Evolutionary conservation across 345 rosid genomes (phyloP), one percentile per base, ranked within the genome.

Genomic region (Orychophragmus violaceus): DNA sequence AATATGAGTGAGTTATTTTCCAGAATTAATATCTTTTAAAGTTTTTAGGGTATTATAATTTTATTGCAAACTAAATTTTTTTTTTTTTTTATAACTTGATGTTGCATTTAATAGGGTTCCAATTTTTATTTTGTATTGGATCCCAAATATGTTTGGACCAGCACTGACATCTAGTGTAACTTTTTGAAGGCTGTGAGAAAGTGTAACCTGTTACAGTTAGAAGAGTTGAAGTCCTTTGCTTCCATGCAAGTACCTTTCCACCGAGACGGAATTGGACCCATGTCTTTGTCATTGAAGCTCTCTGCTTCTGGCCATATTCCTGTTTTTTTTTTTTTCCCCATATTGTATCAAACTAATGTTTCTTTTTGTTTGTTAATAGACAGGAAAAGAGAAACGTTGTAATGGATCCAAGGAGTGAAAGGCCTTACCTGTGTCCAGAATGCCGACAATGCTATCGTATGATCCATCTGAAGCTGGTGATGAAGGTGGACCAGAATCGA

Each of bases 221-320:
- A 81, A 52, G 86, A 63, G 63, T 42, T 77, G 72, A 79, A 80
- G 74, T 71, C 77, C 4, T 62, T 21, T 22, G 82, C 88, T 27
- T 51, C 30, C 67, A 76, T 76, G 66, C 95, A 92, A 32, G 79
- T 81, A 37, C 96, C 96, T 12, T 84, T 89, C 98, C 95, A 91
- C 62, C 81, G 24, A 44, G 80, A 14, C 0, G 95, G 96, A 33
- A 84, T 50, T 23, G 80, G 76, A 28, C 82, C 87, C 82, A 89
- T 72, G 48, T 71, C 84, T 30, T 85, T 75, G 80, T 84, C 96
- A 39, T 25, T 69, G 45, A 92, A 92, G 72, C 96, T 92, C 69
- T 80, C 80, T 3, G 96, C 82, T 78, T 92, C 96, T 3, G 96
- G 98, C 95, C 91, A 89, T 51, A 89, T 86, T 8, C 96, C 94